Evolutionary conservation across 2,329 filamentous ascomycete genomes (phyloP), one percentile per base, ranked within the genome.

Genomic region (Xylariaceae sp.): DNA sequence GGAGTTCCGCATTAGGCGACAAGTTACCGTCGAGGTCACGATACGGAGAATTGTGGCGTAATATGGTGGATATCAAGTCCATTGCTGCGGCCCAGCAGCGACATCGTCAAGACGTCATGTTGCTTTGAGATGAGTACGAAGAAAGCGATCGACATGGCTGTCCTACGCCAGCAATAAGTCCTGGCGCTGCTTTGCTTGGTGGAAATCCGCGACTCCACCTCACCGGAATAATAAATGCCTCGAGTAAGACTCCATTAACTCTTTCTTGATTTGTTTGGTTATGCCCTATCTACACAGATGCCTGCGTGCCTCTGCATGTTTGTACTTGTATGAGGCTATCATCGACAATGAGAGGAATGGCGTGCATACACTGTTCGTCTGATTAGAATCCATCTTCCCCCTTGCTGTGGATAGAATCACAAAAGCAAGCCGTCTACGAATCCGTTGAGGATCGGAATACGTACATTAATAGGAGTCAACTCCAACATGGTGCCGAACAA

Each of bases 1-100:
- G 68, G 66, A 18, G 65, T 58, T 37, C 65, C 7, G 10, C 3
- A n/a, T 34, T 45, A n/a, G 59, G 10, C 67, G 65, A 15, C 48
- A 39, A 13, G 44, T 49, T 54, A n/a, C 41, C 4, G 17, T 54
- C 3, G 53, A 60, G 51, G 55, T 30, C 57, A 61, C 59, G 18
- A 7, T 51, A 30, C 5, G 23, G 23, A 30, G 23, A 30, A 30
- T 4, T 30, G 23, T 30, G 39, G 39, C 4, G 13, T n/a, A 8
- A 23, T 18, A 17, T n/a, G 13, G 49, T 15, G 7, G 34, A 55
- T 37, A 49, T 23, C 50, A 51, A n/a, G 35, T 18, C 18, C 4
- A 9, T 59, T 56, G 17, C 41, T 56, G 34, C 10, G 37, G 11
- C 8, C 11, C 39, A 34, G 17, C n/a, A 18, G 18, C n/a, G 48